Evolutionary conservation across 495 filamentous ascomycete genomes (phyloP), one percentile per base, ranked within the genome.

Genomic region (Penicillium tannophilum): DNA sequence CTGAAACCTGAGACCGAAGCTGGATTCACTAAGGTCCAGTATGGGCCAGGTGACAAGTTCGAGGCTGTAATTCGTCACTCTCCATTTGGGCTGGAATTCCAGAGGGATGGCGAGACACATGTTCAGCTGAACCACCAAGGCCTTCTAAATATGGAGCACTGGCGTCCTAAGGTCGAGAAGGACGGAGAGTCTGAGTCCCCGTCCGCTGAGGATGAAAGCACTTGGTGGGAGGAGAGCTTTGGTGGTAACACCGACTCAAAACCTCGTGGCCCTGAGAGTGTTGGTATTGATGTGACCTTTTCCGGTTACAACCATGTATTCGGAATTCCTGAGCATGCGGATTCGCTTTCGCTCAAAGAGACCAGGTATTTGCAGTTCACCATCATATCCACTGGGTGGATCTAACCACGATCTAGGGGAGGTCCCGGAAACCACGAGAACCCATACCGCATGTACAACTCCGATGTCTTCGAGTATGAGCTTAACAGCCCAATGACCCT

Each of bases 401-500:
- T 17, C 73, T 72, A 64, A 76, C 49, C 46, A 23, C 20, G 3
- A 19, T 56, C 31, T 52, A 81, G 84, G 20, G 93, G 93, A 57
- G 92, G 92, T 23, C 81, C 88, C 48, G 91, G 89, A 45, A 89
- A 90, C 64, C 92, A 96, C 71, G 78, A 82, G 19, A 88, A 98
- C 41, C 95, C 94, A n/a, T 98, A 98, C 76, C 85, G 95, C 44
- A 71, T 98, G 64, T 98, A 97, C 76, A 98, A 98, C 68, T 80
- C 90, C 8, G 94, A 98, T 72, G 93, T 98, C 17, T 98, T 98
- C 64, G 94, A 98, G 74, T 98, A 98, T 71, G 88, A 95, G 63
- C 85, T 95, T 63, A 88, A 97, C 72, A 97, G 90, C 73, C 92
- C 94, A 2, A 98, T 98, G 94, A 97, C 94, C n/a, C 78, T 98